Evolutionary conservation across 2,329 filamentous ascomycete species (phyloP).

Genomic region (Fusarium foetens): DNA sequence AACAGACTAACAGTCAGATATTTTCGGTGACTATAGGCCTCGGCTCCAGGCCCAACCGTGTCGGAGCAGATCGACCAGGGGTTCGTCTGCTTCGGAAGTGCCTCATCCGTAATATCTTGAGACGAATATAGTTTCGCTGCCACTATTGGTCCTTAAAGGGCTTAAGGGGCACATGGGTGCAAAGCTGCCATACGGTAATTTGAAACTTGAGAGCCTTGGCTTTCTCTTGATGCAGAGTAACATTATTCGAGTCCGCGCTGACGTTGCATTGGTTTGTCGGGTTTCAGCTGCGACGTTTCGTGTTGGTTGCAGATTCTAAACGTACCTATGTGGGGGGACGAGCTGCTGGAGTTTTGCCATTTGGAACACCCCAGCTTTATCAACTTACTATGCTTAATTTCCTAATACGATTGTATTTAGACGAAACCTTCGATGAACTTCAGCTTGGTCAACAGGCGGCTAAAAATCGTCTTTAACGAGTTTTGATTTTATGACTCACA

Average conservation of each 20-base stretch:
- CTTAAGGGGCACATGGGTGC: not conserved
- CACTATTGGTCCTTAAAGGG: conserved; percentile 4
- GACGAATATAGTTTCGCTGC: conserved; percentile 37
- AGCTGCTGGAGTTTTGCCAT: not conserved
- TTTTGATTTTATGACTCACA: not conserved
- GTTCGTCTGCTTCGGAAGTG: conserved; percentile 35
- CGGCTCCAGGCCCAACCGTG: conserved; percentile 25
- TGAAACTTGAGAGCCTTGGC: conserved; percentile 14
- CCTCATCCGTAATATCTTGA: conserved; percentile 35
- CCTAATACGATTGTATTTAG: not conserved
- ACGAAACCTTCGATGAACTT: not conserved
- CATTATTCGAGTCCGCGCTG: not conserved
- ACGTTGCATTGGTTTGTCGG: not conserved
- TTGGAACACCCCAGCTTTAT: conserved; percentile 1
- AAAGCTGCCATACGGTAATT: not conserved
- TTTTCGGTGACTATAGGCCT: conserved; percentile 11
- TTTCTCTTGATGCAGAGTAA: not conserved
- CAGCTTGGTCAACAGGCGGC: not conserved
- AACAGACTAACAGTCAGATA: not conserved
- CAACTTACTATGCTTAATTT: not conserved
- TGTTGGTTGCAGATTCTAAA: conserved; percentile 28
- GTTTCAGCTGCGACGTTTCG: conserved; percentile 27
- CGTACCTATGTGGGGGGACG: not conserved
- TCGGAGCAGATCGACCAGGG: conserved; percentile 18
- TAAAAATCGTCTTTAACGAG: not conserved